Evolutionary conservation across 345 rosid species (phyloP).

Genomic region (Aquilaria yunnanensis): DNA sequence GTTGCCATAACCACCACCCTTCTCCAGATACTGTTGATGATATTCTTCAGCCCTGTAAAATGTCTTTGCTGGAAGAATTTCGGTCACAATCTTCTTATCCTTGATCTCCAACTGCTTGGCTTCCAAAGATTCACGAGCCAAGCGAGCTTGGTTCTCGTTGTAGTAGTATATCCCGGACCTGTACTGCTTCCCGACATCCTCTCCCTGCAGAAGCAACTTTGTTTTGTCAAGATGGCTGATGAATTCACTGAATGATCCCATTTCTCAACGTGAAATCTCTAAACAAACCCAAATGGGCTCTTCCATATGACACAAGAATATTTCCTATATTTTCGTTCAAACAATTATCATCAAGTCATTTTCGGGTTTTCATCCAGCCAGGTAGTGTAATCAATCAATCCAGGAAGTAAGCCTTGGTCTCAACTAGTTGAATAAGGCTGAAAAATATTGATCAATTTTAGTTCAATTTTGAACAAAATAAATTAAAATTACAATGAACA

Average conservation of each 20-base stretch:
- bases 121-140: slow-evolving; percentile 53
- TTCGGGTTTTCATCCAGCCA: no score
- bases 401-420: no score
- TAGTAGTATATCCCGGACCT: slow-evolving; percentile 84
- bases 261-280: background rate
- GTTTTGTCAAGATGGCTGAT: no score
- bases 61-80: slow-evolving; percentile 67
- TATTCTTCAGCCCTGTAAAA: slow-evolving; percentile 75
- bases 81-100: slow-evolving; percentile 54
- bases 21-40: slow-evolving; percentile 84
- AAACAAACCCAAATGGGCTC: background rate
- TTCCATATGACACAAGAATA: background rate
- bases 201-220: slow-evolving; percentile 37
- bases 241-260: background rate
- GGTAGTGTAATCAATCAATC: no score
- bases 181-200: slow-evolving; percentile 77
- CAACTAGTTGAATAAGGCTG: no score
- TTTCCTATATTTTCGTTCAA: no score
- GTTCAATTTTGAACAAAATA: no score
- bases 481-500: no score
- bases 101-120: slow-evolving; percentile 40
- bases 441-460: no score
- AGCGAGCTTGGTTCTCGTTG: slow-evolving; percentile 42
- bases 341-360: no score
- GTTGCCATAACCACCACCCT: slow-evolving; percentile 50